Evolutionary conservation across 106 monocot genomes (phyloP).

Genomic region (Dioscorea dumetorum): DNA sequence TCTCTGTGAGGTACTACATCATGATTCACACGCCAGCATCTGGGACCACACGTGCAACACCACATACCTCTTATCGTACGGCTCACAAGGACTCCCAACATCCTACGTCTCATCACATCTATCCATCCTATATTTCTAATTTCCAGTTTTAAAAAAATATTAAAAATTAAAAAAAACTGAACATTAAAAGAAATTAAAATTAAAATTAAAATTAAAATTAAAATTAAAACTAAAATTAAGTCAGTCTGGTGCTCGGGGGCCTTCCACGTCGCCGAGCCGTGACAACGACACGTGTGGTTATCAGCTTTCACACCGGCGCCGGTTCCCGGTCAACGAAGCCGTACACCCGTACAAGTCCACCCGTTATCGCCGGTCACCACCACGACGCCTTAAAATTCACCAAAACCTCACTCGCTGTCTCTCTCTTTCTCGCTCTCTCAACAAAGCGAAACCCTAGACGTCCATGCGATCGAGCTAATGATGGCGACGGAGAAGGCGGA

Average conservation of each 20-base stretch:
- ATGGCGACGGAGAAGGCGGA: constrained; percentile 23
- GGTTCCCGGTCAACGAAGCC: background rate
- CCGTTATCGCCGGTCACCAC: constrained; percentile 24
- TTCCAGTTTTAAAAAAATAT: no score
- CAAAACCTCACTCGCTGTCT: background rate
- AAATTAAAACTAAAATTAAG: no score
- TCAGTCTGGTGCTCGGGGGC: no score
- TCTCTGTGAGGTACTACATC: background rate
- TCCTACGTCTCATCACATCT: no score
- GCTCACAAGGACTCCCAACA: no score
- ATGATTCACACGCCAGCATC: constrained; percentile 3
- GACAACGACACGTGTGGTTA: background rate
- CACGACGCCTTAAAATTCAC: background rate
- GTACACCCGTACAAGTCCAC: constrained; percentile 22
- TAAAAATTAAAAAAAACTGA: no score
- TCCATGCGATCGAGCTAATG: constrained; percentile 10
- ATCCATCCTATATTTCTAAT: no score
- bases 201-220: no score
- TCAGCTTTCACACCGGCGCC: background rate
- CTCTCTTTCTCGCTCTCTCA: background rate
- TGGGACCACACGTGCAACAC: constrained; percentile 18
- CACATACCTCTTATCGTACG: no score
- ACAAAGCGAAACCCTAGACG: no score
- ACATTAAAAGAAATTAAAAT: no score
- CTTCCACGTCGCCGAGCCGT: background rate